A percentile compares a stretch with the other conserved stretches of the same genome.
Conservation (phyloP, 805 yeast species). For the Maudiozyma pseudohumilis region DNA sequence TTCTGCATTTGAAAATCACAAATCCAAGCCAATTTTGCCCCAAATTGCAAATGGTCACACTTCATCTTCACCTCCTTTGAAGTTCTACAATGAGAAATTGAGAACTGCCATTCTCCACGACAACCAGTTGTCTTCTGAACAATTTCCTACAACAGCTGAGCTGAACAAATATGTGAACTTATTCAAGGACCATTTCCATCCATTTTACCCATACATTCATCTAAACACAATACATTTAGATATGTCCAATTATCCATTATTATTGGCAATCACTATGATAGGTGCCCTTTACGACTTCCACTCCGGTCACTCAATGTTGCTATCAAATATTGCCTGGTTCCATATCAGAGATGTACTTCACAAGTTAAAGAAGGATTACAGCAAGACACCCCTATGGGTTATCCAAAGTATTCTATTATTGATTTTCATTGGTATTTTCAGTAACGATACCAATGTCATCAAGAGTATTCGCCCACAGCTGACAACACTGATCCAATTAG, state of each 20-base stretch:
- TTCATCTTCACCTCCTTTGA: background rate
- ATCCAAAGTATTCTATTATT: constrained; percentile 76
- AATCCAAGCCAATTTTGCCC: background rate
- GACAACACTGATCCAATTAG: constrained; percentile 66
- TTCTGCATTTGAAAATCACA: background rate
- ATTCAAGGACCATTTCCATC: constrained; percentile 68
- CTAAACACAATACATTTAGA: constrained; percentile 46
- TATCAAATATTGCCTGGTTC: constrained; percentile 59
- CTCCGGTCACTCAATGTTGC: constrained; percentile 59
- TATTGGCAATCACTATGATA: constrained; percentile 73
- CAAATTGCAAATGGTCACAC: background rate
- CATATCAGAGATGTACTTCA: constrained; percentile 64
- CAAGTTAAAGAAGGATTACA: constrained; percentile 31
- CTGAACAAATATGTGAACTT: constrained; percentile 67
- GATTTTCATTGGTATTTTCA: constrained; percentile 77
- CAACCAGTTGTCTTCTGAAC: constrained; percentile 44
- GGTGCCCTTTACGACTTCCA: constrained; percentile 84
- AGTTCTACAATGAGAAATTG: constrained; percentile 34
- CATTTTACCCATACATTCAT: constrained; percentile 58
- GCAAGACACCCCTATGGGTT: constrained; percentile 74
- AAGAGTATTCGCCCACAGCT: constrained; percentile 73
- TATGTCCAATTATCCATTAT: constrained; percentile 50
- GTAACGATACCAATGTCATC: constrained; percentile 53
- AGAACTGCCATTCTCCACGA: constrained; percentile 43
- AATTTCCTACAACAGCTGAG: constrained; percentile 69